A percentile compares a stretch with the other conserved stretches of the same genome.
phyloP scores from a whole-genome alignment of 148 eudicot genomes.

The Camellia sinensis region DNA sequence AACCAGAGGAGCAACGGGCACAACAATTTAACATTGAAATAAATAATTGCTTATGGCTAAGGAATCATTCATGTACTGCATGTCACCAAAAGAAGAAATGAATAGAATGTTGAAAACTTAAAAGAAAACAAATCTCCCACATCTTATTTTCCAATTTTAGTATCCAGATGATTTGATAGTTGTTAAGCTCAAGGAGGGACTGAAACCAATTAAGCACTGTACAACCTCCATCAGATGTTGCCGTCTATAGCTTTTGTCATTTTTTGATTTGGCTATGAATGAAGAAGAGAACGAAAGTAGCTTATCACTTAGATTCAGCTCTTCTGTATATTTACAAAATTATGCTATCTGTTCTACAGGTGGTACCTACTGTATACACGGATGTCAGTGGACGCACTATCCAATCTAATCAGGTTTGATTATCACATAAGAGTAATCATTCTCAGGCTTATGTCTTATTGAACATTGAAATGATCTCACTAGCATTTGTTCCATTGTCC shows the following conservation, averaged over 20 bases:
- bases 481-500: constrained; percentile 9
- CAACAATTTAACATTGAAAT: background rate
- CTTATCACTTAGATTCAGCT: constrained; percentile 1
- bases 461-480: background rate
- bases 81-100: background rate
- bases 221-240: background rate
- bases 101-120: background rate
- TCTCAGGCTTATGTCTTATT: background rate
- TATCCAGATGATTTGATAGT: background rate
- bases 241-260: constrained; percentile 3
- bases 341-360: constrained; percentile 47
- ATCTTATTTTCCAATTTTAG: too few relatives aligned
- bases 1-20: background rate
- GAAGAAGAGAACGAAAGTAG: background rate
- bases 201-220: background rate
- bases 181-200: background rate
- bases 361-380: constrained; percentile 91
- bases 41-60: background rate
- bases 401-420: constrained; percentile 84
- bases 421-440: background rate
- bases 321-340: background rate
- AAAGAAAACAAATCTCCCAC: too few relatives aligned
- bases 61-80: background rate
- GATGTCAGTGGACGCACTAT: constrained; percentile 64
- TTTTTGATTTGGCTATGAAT: constrained; percentile 9